Evolutionary conservation across 2,329 filamentous ascomycete genomes (phyloP), one percentile per base, ranked within the genome.

Genomic region (Pseudofabraea citricarpa): DNA sequence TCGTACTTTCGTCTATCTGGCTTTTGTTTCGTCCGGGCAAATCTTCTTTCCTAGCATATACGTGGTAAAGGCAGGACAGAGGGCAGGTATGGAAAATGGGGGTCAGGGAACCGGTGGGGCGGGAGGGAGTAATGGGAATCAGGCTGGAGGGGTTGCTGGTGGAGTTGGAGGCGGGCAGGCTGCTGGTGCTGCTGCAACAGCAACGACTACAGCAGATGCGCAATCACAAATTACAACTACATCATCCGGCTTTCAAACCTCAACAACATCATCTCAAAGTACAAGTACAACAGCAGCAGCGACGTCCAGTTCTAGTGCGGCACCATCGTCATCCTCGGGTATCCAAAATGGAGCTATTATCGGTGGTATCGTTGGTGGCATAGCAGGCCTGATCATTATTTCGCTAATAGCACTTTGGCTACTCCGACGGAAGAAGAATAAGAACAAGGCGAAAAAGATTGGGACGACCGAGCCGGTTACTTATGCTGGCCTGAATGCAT

Each of bases 401-500:
- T 41, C 46, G 19, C 31, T 56, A 6, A 8, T 53, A 15, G 43
- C 21, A 31, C 36, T 51, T 9, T 55, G 44, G 22, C 40, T 49
- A 21, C 31, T 49, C 7, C 45, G 47, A 35, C 47, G 48, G 29
- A 53, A 49, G 36, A 49, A 45, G 26, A 46, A 32, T 15, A 32
- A 44, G 24, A 20, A 23, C 10, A 26, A 16, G 35, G 36, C 35
- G 16, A 48, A 43, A 29, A 20, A 22, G 19, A 21, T 40, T 22
- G 35, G 38, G 15, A 42, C 26, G 6, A 41, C 46, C 13, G 32
- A 49, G n/a, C 43, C 42, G 15, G 43, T 48, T 20, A 51, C 50
- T 27, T 55, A 57, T 27, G 38, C 44, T 12, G 44, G 46, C 21
- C 44, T 56, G 5, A 53, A 56, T 24, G 29, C 43, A 13, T 38